Evolutionary conservation across 148 eudicot genomes (phyloP).

Genomic region (Tetragonia tetragonoides): DNA sequence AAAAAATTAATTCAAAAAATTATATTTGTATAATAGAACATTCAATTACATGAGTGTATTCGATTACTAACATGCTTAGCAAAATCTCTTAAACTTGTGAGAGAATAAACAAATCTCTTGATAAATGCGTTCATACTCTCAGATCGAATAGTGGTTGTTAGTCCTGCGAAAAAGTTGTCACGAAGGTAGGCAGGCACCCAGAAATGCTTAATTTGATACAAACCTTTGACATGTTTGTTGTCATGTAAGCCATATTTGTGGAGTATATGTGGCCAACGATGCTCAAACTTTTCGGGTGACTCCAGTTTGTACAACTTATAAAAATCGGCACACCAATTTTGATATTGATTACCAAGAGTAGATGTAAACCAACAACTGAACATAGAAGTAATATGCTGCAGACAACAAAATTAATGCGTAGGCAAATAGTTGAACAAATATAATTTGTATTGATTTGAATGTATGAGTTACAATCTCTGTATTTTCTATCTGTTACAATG

Average conservation of each 20-base stretch:
- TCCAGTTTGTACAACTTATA: not conserved
- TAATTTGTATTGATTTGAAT: no score
- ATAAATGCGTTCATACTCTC: not conserved
- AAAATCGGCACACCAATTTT: conserved; percentile 12
- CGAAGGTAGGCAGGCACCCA: conserved; percentile 8
- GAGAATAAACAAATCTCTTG: not conserved
- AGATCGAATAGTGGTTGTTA: not conserved
- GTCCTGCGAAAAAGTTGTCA: not conserved
- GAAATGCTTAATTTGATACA: not conserved
- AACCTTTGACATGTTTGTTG: conserved; percentile 2
- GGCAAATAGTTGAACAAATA: no score
- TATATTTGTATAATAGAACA: not conserved
- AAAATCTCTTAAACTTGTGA: not conserved
- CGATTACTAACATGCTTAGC: not conserved
- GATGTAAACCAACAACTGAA: conserved; percentile 6
- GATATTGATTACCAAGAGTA: not conserved
- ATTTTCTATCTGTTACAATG: no score
- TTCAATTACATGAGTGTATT: not conserved
- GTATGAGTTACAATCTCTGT: no score
- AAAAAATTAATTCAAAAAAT: not conserved
- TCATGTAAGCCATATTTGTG: not conserved
- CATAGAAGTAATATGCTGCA: not conserved
- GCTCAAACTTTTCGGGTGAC: not conserved
- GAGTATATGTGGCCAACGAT: not conserved
- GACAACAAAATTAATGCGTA: no score